Conservation (phyloP, 2,329 filamentous ascomycete genomes). For the Penicillium thymicola region DNA sequence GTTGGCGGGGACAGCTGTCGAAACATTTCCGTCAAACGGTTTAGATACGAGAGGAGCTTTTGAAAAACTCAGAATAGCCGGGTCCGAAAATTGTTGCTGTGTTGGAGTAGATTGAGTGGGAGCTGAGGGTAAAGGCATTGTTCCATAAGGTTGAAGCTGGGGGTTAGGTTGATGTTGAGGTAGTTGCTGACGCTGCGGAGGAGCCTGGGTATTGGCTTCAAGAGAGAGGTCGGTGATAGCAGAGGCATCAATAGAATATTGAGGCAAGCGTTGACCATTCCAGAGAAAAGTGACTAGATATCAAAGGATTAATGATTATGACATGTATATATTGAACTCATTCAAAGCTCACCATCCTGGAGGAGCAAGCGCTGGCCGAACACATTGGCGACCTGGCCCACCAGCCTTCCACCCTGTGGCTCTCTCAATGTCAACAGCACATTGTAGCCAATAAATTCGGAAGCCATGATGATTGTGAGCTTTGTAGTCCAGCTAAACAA, state of each 20-base stretch:
- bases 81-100: conserved; percentile 65
- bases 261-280: conserved; percentile 51
- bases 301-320: conserved; percentile 13
- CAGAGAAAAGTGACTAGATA: conserved; percentile 47
- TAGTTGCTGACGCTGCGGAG: conserved; percentile 18
- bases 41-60: conserved; percentile 25
- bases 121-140: conserved; percentile 12
- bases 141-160: not conserved
- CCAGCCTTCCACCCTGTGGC: conserved; percentile 62
- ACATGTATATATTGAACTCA: not conserved
- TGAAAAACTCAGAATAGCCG: conserved; percentile 72
- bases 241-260: conserved; percentile 56
- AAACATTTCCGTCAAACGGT: not conserved
- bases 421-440: conserved; percentile 70
- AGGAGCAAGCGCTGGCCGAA: conserved; percentile 67
- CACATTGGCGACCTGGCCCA: conserved; percentile 68
- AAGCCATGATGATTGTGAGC: conserved; percentile 53
- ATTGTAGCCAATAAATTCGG: conserved; percentile 70
- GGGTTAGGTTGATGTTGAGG: conserved; percentile 6
- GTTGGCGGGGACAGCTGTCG: conserved; percentile 4
- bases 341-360: conserved; percentile 60
- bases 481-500: conserved; percentile 1
- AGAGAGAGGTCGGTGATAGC: conserved; percentile 56
- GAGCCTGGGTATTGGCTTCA: conserved; percentile 16
- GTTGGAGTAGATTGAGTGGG: conserved; percentile 27